Evolutionary conservation across 768 basidiomycete species (phyloP).

Genomic region (Rhodosporidiobolus sp.): DNA sequence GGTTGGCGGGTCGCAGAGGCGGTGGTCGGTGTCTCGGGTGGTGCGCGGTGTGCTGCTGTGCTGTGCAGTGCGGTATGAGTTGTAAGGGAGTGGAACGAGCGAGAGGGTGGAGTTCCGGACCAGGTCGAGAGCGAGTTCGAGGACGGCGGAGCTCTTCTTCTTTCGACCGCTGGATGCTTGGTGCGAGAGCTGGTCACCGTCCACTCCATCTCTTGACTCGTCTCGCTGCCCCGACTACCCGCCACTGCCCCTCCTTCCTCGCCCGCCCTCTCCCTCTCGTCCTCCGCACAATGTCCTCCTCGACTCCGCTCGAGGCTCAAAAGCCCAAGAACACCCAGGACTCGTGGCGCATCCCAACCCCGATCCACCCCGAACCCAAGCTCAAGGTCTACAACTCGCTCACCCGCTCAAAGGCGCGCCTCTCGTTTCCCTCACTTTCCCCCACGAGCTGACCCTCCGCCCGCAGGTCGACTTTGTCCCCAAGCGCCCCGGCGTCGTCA

Average conservation of each 20-base stretch:
- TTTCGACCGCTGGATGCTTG: too few species aligned
- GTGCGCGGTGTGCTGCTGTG: too few species aligned
- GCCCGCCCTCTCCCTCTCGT: neutral
- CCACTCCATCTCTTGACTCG: neutral
- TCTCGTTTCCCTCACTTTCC: neutral
- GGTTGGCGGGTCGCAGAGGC: too few species aligned
- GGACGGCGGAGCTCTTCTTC: too few species aligned
- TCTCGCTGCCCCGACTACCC: too few species aligned
- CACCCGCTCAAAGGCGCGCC: constrained; percentile 76
- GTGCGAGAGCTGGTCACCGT: too few species aligned
- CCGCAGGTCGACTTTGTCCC: constrained; percentile 41
- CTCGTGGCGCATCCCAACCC: constrained; percentile 57
- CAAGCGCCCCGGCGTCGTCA: constrained; percentile 54
- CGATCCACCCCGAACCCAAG: constrained; percentile 59
- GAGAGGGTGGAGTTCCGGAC: too few species aligned
- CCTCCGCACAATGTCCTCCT: constrained; percentile 11
- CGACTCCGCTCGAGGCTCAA: neutral
- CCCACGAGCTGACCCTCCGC: neutral
- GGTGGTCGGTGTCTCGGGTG: too few species aligned
- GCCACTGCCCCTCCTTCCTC: neutral
- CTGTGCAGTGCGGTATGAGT: too few species aligned
- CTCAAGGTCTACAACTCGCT: constrained; percentile 89
- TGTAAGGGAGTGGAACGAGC: too few species aligned
- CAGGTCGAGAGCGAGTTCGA: too few species aligned
- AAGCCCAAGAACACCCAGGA: constrained; percentile 16